A percentile compares a stretch with the other conserved stretches of the same genome.
These are phyloP conservation scores for Wolfiporia cocos DNA, from an alignment of 1,284 basidiomycete genomes.

Conservation along the genomic window DNA sequence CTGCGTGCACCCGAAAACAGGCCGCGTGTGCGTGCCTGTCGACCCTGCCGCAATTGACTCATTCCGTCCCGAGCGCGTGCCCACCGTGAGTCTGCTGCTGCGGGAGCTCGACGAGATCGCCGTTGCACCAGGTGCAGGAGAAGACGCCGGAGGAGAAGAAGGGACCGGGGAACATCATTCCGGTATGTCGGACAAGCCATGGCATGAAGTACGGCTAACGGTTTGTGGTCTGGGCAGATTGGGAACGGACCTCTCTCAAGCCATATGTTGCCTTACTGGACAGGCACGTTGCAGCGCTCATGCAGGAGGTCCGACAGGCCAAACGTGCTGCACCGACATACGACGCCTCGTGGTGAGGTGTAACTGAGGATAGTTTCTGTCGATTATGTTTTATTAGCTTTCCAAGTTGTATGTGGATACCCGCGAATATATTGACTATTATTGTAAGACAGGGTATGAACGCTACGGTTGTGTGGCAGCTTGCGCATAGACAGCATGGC, in stretches of 20 bases:
- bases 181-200: too few relatives aligned
- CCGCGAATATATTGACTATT: too few relatives aligned
- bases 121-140: slow-evolving; percentile 18
- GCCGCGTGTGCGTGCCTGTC: slow-evolving; percentile 92
- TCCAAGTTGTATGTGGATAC: background rate
- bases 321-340: too few relatives aligned
- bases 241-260: slow-evolving; percentile 73
- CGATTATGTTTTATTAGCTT: too few relatives aligned
- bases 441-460: too few relatives aligned
- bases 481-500: too few relatives aligned
- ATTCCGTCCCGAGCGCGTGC: slow-evolving; percentile 85
- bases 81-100: slow-evolving; percentile 82
- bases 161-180: slow-evolving; percentile 50
- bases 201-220: too few relatives aligned
- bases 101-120: slow-evolving; percentile 62
- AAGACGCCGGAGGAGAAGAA: too few relatives aligned
- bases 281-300: slow-evolving; percentile 53
- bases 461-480: too few relatives aligned
- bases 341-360: too few relatives aligned
- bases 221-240: slow-evolving; percentile 33
- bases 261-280: slow-evolving; percentile 92
- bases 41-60: slow-evolving; percentile 73
- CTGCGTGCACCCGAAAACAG: slow-evolving; percentile 95
- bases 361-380: too few relatives aligned
- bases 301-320: slow-evolving; percentile 51